Evolutionary conservation across 345 rosid species (phyloP), one percentile per base, ranked within the genome.

Genomic region (Arabidopsis arenosa): DNA sequence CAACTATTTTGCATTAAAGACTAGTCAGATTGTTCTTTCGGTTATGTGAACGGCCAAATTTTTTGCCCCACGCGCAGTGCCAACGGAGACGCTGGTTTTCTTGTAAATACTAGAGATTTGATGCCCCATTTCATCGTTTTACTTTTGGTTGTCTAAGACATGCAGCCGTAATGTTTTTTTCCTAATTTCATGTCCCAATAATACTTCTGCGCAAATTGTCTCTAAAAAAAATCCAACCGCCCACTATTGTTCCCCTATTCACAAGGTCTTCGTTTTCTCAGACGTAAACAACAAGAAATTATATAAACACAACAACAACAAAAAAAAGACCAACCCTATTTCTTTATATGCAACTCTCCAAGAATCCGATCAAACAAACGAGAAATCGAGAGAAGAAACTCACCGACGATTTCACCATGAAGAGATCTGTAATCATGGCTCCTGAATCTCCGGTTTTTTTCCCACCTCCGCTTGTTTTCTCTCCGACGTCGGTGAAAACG

Each of bases 391-490:
- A 76, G 11, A 57, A 39, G 47, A 70, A 63, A 5, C 61, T 28
- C 54, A 49, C 55, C 14, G 64, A 73, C 2, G 72, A 63, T 70
- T 64, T 39, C 10, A 47, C 44, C 35, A 78, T 78, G 81, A 65
- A 55, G 9, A 56, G 63, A 12, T 65, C 62, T 43, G 63, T 65
- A 2, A 14, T 79, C 17, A 75, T 63, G 62, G 35, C 72, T 0
- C 75, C 79, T 23, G 78, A 74, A n/a, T 79, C 82, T 45, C 79
- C 82, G 3, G 77, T 74, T 43, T 79, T 30, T 68, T 72, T 72
- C 6, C 63, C 44, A 11, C 11, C 75, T 63, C 74, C 82, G 26
- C 13, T 23, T 9, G 53, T 74, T 45, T 79, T 69, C 32, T 79
- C 81, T 40, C 81, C 81, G 48, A 71, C 77, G 21, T 56, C 81